Conservation (phyloP, 1,139 yeast genomes). For the Geotrichum histeridarum region DNA sequence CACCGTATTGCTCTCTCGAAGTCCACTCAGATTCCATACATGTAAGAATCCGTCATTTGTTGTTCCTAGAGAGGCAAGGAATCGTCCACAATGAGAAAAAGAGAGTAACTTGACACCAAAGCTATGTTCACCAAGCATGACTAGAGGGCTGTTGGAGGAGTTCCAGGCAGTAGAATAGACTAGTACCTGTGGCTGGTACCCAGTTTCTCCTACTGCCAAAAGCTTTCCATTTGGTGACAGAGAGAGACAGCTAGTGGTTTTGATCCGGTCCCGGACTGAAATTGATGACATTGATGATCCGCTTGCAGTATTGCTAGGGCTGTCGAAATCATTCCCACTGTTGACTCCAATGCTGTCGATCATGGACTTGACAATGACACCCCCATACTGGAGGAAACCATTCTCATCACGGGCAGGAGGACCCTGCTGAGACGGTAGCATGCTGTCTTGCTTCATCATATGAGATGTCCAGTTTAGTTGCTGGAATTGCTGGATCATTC, state of each 20-base stretch:
- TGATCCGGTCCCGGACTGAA: slow-evolving; percentile 40
- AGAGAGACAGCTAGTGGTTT: slow-evolving; percentile 52
- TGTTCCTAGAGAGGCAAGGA: slow-evolving; percentile 55
- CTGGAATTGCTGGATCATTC: slow-evolving; percentile 9
- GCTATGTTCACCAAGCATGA: slow-evolving; percentile 53
- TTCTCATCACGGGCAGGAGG: not conserved
- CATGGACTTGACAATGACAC: slow-evolving; percentile 4
- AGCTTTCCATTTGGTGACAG: slow-evolving; percentile 50
- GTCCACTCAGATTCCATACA: slow-evolving; percentile 47
- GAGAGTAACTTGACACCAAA: slow-evolving; percentile 54
- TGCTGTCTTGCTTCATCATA: not conserved
- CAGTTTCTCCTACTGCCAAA: slow-evolving; percentile 63
- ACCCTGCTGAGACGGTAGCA: not conserved
- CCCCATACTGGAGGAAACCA: slow-evolving; percentile 1
- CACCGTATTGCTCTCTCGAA: slow-evolving; percentile 25
- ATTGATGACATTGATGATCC: not conserved
- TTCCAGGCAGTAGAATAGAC: slow-evolving; percentile 52
- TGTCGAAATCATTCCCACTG: not conserved
- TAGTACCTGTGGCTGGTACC: slow-evolving; percentile 59
- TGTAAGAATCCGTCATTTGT: slow-evolving; percentile 62
- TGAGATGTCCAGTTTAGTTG: slow-evolving; percentile 1
- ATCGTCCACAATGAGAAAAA: slow-evolving; percentile 56
- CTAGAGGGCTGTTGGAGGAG: slow-evolving; percentile 46
- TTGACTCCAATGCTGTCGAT: slow-evolving; percentile 6
- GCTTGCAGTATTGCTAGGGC: not conserved